Evolutionary conservation across 73 alveolate species (phyloP).

Genomic region (Diophrys appendiculata): DNA sequence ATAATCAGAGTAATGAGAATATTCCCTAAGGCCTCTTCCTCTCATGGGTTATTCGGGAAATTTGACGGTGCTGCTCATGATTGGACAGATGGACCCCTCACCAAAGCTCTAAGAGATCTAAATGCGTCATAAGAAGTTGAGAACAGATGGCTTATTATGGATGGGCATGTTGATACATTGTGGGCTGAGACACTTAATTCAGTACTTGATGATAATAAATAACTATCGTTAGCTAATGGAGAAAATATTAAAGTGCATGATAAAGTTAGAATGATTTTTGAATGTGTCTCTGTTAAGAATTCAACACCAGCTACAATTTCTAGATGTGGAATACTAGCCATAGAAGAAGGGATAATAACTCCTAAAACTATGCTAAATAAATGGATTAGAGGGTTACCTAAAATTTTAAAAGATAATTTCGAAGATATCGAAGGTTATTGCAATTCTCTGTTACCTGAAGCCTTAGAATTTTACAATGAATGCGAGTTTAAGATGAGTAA

Average conservation of each 20-base stretch:
- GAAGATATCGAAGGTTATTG: constrained; percentile 21
- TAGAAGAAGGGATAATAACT: too few relatives aligned
- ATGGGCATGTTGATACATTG: constrained; percentile 99
- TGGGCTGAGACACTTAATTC: constrained; percentile 99
- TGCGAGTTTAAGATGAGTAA: too few relatives aligned
- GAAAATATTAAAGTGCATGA: constrained; percentile 98
- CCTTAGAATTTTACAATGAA: too few relatives aligned
- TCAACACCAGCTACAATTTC: constrained; percentile 99
- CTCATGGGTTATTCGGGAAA: constrained; percentile 34
- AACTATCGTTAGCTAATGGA: constrained; percentile 99
- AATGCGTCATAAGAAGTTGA: constrained; percentile 98
- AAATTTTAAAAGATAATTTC: constrained; percentile 20
- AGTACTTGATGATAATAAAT: constrained; percentile 99
- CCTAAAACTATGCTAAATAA: constrained; percentile 73
- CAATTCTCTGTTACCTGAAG: too few relatives aligned
- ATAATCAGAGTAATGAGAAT: too few relatives aligned
- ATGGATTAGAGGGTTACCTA: constrained; percentile 84
- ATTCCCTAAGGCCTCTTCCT: constrained; percentile 21
- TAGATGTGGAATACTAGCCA: constrained; percentile 99
- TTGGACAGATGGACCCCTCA: constrained; percentile 84
- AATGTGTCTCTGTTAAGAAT: constrained; percentile 95
- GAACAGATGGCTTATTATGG: constrained; percentile 99
- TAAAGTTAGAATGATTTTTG: constrained; percentile 98
- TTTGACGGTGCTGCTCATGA: constrained; percentile 62
- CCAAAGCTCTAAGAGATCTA: too few relatives aligned